Evolutionary conservation across 106 monocot species (phyloP).

Genomic region (Agapanthus africanus): DNA sequence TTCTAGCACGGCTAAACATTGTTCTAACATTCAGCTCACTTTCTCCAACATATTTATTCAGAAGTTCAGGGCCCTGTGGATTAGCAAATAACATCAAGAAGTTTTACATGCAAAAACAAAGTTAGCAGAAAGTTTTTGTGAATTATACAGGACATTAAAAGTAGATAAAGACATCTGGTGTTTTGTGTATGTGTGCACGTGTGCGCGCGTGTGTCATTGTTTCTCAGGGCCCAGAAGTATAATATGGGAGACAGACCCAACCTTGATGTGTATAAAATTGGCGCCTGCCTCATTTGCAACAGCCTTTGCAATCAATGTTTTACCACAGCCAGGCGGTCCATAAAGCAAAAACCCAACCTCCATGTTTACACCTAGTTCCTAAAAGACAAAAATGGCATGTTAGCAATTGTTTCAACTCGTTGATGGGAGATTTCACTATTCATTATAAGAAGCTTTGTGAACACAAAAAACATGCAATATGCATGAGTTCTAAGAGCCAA

Average conservation of each 20-base stretch:
- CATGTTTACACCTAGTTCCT: conserved; percentile 72
- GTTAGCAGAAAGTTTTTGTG: not conserved
- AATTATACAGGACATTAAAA: not conserved
- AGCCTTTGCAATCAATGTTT: conserved; percentile 96
- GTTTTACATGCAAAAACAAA: not conserved
- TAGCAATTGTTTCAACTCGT: not conserved
- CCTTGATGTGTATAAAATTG: conserved; percentile 96
- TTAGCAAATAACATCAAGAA: conserved; percentile 4
- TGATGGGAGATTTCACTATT: too few relatives aligned
- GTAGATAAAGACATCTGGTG: not conserved
- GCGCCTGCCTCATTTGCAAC: conserved; percentile 88
- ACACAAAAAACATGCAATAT: too few relatives aligned
- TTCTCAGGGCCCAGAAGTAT: too few relatives aligned
- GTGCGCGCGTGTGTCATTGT: too few relatives aligned
- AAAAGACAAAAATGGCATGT: not conserved
- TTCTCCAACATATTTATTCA: conserved; percentile 96
- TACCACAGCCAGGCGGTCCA: conserved; percentile 97
- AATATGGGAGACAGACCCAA: conserved; percentile 5
- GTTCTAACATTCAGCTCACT: conserved; percentile 81
- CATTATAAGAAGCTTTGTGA: too few relatives aligned
- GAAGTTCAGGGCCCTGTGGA: conserved; percentile 73
- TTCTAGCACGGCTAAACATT: conserved; percentile 83
- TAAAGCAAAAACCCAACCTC: conserved; percentile 78
- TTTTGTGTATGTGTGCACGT: too few relatives aligned
- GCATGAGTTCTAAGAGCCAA: too few relatives aligned